Conservation (phyloP, 2,329 filamentous ascomycete genomes). For the Beauveria sp. region DNA sequence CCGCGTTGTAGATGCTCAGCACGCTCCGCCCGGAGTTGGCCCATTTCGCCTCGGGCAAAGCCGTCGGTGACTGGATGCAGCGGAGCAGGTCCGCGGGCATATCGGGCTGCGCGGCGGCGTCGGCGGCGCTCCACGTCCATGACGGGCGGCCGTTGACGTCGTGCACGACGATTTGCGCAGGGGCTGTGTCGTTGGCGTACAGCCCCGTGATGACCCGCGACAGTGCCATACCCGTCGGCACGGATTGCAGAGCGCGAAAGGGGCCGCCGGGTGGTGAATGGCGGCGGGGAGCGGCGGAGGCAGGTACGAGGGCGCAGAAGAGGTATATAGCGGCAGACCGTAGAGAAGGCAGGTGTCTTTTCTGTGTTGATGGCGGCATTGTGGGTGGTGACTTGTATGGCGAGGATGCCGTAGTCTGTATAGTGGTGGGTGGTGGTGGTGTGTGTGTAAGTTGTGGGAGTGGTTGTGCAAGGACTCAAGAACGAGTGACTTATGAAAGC, state of each 20-base stretch:
- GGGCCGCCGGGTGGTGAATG: background rate
- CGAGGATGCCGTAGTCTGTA: no score
- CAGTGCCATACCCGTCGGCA: background rate
- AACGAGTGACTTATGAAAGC: background rate
- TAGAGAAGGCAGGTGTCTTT: background rate
- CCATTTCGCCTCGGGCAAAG: conserved; percentile 6
- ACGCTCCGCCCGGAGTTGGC: background rate
- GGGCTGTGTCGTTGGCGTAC: background rate
- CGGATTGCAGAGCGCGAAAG: background rate
- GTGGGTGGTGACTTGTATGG: background rate
- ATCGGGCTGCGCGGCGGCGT: background rate
- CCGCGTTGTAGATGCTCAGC: conserved; percentile 3
- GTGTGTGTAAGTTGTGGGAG: background rate
- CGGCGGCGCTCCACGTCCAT: conserved; percentile 2
- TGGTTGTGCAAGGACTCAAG: background rate
- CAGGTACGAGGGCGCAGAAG: background rate
- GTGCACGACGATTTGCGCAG: conserved; percentile 2
- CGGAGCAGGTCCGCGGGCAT: background rate
- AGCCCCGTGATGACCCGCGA: background rate
- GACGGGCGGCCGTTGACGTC: background rate
- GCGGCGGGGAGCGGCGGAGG: background rate
- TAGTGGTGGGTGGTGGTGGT: no score
- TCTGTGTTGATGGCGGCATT: background rate
- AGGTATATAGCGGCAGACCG: background rate
- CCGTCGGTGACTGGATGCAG: background rate